Evolutionary conservation across 2,329 filamentous ascomycete species (phyloP).

Genomic region (Monosporascus sp.): DNA sequence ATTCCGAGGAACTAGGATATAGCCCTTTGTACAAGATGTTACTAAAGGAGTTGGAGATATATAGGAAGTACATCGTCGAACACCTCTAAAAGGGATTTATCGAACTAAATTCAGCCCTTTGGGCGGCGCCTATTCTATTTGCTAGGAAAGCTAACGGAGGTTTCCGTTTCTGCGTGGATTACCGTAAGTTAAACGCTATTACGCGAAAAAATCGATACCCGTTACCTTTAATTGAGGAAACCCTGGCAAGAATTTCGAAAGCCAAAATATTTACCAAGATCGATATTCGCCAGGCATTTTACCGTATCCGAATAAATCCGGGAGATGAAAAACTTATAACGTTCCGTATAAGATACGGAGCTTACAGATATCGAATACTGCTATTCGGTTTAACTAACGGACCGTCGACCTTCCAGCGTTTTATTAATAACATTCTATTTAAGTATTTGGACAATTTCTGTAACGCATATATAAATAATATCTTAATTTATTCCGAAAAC

Average conservation of each 20-base stretch:
- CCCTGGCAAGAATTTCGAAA: not conserved
- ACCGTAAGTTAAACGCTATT: not conserved
- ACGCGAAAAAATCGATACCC: not conserved
- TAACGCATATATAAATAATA: not conserved
- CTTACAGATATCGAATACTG: not conserved
- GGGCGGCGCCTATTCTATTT: not conserved
- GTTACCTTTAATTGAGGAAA: not conserved
- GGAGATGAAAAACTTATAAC: not conserved
- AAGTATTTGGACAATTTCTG: not conserved
- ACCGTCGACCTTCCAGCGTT: not conserved
- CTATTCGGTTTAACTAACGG: not conserved
- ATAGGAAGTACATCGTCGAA: not conserved
- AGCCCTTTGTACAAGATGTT: not conserved
- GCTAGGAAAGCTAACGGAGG: not conserved
- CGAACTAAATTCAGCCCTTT: not conserved
- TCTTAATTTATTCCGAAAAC: not conserved
- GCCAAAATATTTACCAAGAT: not conserved
- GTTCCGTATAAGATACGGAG: not conserved
- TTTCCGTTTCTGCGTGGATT: not conserved
- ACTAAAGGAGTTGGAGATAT: not conserved
- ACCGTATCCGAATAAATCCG: not conserved
- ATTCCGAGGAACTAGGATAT: not conserved
- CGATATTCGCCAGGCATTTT: too few species aligned
- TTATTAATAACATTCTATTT: not conserved
- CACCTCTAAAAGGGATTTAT: not conserved